Base-by-base conservation (phyloP, 371 early-diverging fungal genomes). In the Saksenaea oblongispora region DNA sequence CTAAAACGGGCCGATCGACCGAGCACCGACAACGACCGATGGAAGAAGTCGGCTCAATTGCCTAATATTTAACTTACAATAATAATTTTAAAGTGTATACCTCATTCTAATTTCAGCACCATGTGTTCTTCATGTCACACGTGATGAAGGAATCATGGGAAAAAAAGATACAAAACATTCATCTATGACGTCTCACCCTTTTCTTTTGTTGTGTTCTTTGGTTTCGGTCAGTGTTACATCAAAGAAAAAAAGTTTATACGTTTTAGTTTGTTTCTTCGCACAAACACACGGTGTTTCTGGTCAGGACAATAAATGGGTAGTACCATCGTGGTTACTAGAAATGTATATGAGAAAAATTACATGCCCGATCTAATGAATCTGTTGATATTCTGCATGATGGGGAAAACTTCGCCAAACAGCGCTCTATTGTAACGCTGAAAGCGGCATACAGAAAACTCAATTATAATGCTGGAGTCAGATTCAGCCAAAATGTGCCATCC, bases 1-100 rank as follows among this genome's bases (percentile, higher is more conserved):
- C 59, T 14, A 62, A 65, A 22, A 54, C 53, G 7, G 62, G 70
- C 5, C 44, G 62, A 47, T 22, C 51, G 51, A 47, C 51, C 14
- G 35, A n/a, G n/a, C 37, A 34, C 14, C 18, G 36, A 14, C 51
- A 51, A 53, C 42, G 24, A 9, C 53, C 34, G 11, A 22, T 61
- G 34, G 54, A 51, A 31, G 35, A 47, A 47, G 51, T 47, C 24
- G 51, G 51, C 10, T 47, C 51, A 9, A 22, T 47, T 22, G 51
- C 51, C 22, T 47, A 47, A 47, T 47, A 18, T 18, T 47, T 22
- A 2, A 2, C 22, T 47, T 47, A 8, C 22, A 18, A 14, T 39
- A 15, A 41, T 15, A 13, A 1, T 44, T 47, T 17, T 18, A 47
- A 26, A 5, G 22, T 22, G 51, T 47, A 47, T 47, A 47, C 51